phyloP scores from a whole-genome alignment of 495 filamentous ascomycete species.

The Clavariopsis aquatica region DNA sequence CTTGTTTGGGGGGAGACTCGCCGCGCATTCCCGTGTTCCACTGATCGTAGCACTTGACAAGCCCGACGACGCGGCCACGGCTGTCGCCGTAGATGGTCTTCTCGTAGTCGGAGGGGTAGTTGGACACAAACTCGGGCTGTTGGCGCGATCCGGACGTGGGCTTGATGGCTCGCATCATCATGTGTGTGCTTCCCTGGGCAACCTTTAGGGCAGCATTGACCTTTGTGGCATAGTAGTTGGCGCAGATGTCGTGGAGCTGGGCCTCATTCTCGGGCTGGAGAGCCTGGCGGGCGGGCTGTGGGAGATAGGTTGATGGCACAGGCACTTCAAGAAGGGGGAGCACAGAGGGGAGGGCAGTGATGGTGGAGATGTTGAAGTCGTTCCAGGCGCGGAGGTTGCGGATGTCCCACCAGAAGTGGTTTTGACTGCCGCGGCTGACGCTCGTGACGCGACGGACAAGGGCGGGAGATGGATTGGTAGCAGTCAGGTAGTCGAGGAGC shows the following conservation, averaged over 20 bases:
- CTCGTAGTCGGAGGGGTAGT: constrained; percentile 71
- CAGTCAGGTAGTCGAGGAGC: constrained; percentile 74
- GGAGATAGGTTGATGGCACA: constrained; percentile 65
- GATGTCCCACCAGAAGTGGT: constrained; percentile 93
- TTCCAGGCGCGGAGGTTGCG: constrained; percentile 82
- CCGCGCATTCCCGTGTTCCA: constrained; percentile 94
- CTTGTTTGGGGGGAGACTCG: constrained; percentile 73
- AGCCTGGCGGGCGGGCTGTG: constrained; percentile 55
- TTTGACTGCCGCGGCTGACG: constrained; percentile 66
- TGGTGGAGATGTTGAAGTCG: constrained; percentile 69
- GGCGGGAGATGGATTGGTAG: constrained; percentile 74
- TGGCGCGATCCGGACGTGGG: constrained; percentile 37
- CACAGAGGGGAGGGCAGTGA: constrained; percentile 72
- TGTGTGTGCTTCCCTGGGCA: constrained; percentile 61
- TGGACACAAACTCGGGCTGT: constrained; percentile 65
- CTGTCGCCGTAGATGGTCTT: constrained; percentile 69
- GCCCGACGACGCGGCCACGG: constrained; percentile 78
- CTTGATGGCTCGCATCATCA: constrained; percentile 52
- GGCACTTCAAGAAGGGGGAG: constrained; percentile 71
- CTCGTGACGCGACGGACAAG: constrained; percentile 80
- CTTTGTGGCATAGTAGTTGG: constrained; percentile 70
- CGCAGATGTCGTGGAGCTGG: constrained; percentile 68
- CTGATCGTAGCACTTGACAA: constrained; percentile 83
- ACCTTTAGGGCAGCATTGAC: constrained; percentile 75
- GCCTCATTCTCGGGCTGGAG: constrained; percentile 72